Percentiles rank a stretch among this genome's conserved stretches.
These are phyloP conservation scores for Acephala macrosclerotiorum DNA, from an alignment of 2,329 filamentous ascomycete genomes.

Conservation along the genomic window DNA sequence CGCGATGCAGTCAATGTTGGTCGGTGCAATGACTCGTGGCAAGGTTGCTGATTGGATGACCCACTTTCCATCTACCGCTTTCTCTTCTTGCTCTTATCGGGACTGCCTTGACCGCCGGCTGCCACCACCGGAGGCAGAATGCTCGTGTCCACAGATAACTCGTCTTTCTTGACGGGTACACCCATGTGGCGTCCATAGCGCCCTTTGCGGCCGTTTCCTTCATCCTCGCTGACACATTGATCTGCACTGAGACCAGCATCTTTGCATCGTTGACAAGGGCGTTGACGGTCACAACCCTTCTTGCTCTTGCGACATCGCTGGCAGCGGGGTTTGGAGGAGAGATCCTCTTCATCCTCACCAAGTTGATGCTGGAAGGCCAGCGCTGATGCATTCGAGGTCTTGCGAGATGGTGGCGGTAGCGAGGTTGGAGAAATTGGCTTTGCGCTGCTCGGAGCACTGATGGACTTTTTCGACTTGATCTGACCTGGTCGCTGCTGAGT, in stretches of 20 bases:
- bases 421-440: constrained; percentile 70
- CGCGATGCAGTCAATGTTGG: neutral
- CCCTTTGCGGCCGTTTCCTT: constrained; percentile 95
- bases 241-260: constrained; percentile 94
- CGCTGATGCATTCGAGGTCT: constrained; percentile 74
- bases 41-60: constrained; percentile 14
- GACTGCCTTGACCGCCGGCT: constrained; percentile 40
- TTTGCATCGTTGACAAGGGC: constrained; percentile 93
- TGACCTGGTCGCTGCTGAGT: constrained; percentile 38
- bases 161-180: constrained; percentile 67
- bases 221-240: constrained; percentile 96
- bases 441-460: constrained; percentile 44
- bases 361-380: constrained; percentile 68
- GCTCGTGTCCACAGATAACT: constrained; percentile 48
- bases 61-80: constrained; percentile 58
- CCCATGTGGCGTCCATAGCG: constrained; percentile 82
- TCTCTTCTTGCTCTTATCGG: constrained; percentile 73
- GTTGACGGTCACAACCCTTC: constrained; percentile 97
- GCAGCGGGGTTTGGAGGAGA: constrained; percentile 95
- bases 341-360: constrained; percentile 80
- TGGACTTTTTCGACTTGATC: constrained; percentile 59
- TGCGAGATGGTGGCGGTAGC: constrained; percentile 74
- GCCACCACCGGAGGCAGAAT: constrained; percentile 36
- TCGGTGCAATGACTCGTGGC: constrained; percentile 24
- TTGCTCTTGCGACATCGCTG: constrained; percentile 99